Evolutionary conservation across 2,329 filamentous ascomycete genomes (phyloP).

Genomic region (Fusarium sp.): DNA sequence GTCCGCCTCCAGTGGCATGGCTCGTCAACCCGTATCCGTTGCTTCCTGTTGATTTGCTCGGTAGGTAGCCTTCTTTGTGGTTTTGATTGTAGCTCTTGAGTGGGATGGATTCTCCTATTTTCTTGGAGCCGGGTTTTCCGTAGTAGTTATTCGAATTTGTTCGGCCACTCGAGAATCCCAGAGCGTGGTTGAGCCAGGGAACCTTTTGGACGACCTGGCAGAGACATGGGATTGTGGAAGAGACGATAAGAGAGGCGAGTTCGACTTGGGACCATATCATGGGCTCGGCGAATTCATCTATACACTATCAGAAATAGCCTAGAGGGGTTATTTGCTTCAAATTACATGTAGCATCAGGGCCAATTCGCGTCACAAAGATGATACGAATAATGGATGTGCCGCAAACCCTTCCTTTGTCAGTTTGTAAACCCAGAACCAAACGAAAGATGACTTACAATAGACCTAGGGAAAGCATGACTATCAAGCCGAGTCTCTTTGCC

Average conservation of each 20-base stretch:
- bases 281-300: constrained; percentile 43
- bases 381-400: constrained; percentile 45
- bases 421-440: no score
- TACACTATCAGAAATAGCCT: neutral
- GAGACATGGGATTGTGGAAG: constrained; percentile 48
- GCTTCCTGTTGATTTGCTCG: constrained; percentile 13
- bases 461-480: constrained; percentile 45
- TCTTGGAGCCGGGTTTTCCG: constrained; percentile 13
- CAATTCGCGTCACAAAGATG: constrained; percentile 39
- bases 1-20: constrained; percentile 23
- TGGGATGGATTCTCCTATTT: constrained; percentile 22
- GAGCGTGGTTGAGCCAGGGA: constrained; percentile 44
- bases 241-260: constrained; percentile 47
- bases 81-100: constrained; percentile 27
- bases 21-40: constrained; percentile 30
- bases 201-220: constrained; percentile 45
- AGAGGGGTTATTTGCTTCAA: neutral
- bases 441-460: constrained; percentile 31
- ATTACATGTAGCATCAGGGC: constrained; percentile 43
- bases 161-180: constrained; percentile 43
- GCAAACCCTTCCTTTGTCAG: constrained; percentile 33
- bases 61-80: constrained; percentile 20
- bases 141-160: constrained; percentile 22
- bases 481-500: constrained; percentile 43
- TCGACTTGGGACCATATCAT: constrained; percentile 48